phyloP scores from a whole-genome alignment of 179 eudicot species.

The Beta macrorhiza region DNA sequence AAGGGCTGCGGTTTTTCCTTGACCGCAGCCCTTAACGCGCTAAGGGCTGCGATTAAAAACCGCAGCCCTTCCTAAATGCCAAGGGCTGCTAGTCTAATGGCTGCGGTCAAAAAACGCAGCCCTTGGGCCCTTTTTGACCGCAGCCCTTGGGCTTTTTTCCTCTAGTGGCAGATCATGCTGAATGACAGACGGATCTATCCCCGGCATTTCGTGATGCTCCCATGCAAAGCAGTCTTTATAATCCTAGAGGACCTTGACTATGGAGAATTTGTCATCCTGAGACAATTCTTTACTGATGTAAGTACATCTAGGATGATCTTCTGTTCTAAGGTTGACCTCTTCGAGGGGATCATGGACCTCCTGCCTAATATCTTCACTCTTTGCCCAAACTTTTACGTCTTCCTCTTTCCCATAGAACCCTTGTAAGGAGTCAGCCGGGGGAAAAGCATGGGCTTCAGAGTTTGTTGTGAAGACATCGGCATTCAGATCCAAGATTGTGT shows the following conservation, averaged over 20 bases:
- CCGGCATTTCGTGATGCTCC: not conserved
- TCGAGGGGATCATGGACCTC: not conserved
- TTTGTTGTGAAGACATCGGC: not conserved
- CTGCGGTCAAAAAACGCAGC: too few relatives aligned
- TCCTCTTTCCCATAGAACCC: not conserved
- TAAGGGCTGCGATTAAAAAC: too few relatives aligned
- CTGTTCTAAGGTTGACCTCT: not conserved
- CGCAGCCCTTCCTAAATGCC: too few relatives aligned
- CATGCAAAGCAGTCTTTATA: not conserved
- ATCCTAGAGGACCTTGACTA: not conserved
- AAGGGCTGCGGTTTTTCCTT: too few relatives aligned
- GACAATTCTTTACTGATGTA: not conserved
- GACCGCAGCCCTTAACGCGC: too few relatives aligned
- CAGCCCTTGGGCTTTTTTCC: too few relatives aligned
- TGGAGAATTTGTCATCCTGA: not conserved
- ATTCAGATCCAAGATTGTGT: not conserved
- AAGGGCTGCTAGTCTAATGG: too few relatives aligned
- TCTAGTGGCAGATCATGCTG: not conserved
- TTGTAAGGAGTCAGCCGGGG: not conserved
- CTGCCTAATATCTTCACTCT: not conserved
- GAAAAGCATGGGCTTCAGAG: too few relatives aligned
- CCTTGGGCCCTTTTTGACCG: too few relatives aligned
- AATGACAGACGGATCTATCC: not conserved
- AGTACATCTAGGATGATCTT: not conserved
- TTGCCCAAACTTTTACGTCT: not conserved